phyloP scores from a whole-genome alignment of 208 protist species.

The Leishmania mexicana region DNA sequence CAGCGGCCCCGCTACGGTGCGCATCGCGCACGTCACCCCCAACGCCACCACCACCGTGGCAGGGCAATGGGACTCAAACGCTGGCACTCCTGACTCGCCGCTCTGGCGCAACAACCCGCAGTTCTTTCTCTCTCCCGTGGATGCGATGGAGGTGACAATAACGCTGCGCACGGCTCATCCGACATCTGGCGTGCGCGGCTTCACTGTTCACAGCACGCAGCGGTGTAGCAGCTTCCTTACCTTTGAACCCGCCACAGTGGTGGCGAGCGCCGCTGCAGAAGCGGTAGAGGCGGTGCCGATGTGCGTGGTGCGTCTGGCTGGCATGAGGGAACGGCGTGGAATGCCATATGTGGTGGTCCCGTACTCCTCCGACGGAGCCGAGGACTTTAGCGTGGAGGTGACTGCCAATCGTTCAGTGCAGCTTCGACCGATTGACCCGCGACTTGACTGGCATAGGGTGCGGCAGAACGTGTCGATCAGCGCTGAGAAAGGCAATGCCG shows the following conservation, averaged over 20 bases:
- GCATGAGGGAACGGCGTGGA: slow-evolving; percentile 74
- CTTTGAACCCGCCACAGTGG: slow-evolving; percentile 63
- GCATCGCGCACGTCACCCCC: slow-evolving; percentile 33
- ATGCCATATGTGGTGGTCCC: slow-evolving; percentile 91
- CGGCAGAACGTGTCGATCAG: slow-evolving; percentile 39
- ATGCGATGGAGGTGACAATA: slow-evolving; percentile 68
- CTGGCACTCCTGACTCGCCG: slow-evolving; percentile 48
- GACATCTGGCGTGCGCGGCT: slow-evolving; percentile 48
- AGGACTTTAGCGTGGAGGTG: slow-evolving; percentile 62
- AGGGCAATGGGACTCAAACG: slow-evolving; percentile 58
- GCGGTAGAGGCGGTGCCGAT: slow-evolving; percentile 7
- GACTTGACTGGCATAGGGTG: slow-evolving; percentile 73
- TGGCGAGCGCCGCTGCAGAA: slow-evolving; percentile 30
- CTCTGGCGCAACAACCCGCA: slow-evolving; percentile 89
- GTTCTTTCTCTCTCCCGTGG: slow-evolving; percentile 78
- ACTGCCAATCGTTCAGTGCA: slow-evolving; percentile 60
- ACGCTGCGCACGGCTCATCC: slow-evolving; percentile 27
- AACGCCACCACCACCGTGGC: slow-evolving; percentile 38
- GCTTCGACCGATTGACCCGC: slow-evolving; percentile 57
- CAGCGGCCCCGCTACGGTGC: slow-evolving; percentile 28
- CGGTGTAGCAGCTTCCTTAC: slow-evolving; percentile 68
- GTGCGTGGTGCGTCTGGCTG: slow-evolving; percentile 53
- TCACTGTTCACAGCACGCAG: slow-evolving; percentile 72
- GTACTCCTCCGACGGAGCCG: slow-evolving; percentile 36
- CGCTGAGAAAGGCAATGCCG: slow-evolving; percentile 58